Evolutionary conservation across 805 yeast species (phyloP).

Genomic region (Pichia kluyveri): DNA sequence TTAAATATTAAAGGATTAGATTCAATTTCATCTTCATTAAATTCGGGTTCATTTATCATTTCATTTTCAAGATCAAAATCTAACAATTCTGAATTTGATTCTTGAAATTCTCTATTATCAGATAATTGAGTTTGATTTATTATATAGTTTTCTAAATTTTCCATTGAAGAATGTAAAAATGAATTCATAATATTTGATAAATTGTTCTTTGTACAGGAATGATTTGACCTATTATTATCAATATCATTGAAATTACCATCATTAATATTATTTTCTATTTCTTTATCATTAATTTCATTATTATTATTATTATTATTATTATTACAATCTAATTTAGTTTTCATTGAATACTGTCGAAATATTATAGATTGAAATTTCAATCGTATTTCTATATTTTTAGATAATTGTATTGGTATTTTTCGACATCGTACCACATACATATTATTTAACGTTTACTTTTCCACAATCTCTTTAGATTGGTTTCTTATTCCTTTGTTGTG

Average conservation of each 20-base stretch:
- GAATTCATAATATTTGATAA: conserved; percentile 1
- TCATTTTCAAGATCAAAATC: background rate
- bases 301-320: background rate
- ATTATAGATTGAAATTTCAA: background rate
- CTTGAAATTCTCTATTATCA: background rate
- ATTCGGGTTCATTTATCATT: background rate
- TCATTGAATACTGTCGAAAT: conserved; percentile 3
- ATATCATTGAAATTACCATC: too few species aligned
- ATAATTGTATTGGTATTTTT: background rate
- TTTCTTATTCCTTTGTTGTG: too few species aligned
- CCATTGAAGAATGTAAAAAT: conserved; percentile 4
- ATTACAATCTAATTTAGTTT: background rate
- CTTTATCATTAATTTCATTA: background rate
- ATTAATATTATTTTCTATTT: background rate
- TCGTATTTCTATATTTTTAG: background rate
- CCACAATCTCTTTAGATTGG: too few species aligned
- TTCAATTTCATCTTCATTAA: background rate
- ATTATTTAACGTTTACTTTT: background rate
- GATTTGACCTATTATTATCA: too few species aligned
- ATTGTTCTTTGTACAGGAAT: too few species aligned
- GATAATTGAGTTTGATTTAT: background rate
- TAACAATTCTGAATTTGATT: background rate
- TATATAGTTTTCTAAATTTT: conserved; percentile 3
- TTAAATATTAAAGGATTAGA: background rate
- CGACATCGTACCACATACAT: conserved; percentile 4